A percentile compares a stretch with the other conserved stretches of the same genome.
These are phyloP conservation scores for Aspergillus asperescens DNA, from an alignment of 495 filamentous ascomycete species.

Conservation along the genomic window DNA sequence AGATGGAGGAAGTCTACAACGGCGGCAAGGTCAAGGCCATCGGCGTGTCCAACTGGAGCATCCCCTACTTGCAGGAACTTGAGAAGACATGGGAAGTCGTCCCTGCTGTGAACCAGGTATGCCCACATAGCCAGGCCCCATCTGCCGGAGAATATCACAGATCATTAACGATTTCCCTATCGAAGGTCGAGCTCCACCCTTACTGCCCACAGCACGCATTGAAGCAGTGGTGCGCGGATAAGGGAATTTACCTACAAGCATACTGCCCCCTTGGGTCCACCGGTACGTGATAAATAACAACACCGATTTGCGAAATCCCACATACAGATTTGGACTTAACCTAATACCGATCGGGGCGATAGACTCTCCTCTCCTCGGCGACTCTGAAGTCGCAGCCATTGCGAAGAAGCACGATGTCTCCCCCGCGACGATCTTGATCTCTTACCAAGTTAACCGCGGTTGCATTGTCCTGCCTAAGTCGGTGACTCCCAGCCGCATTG, in stretches of 20 bases:
- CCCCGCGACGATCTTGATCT: too few species aligned
- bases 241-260: constrained; percentile 53
- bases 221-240: constrained; percentile 39
- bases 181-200: constrained; percentile 60
- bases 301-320: constrained; percentile 29
- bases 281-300: too few species aligned
- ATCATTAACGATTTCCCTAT: too few species aligned
- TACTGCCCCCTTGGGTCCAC: constrained; percentile 57
- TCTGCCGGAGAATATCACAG: too few species aligned
- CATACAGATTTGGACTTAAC: too few species aligned
- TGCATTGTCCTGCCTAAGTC: constrained; percentile 48
- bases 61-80: constrained; percentile 4
- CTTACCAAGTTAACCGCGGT: too few species aligned
- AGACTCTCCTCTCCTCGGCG: too few species aligned
- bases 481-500: constrained; percentile 42
- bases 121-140: too few species aligned
- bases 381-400: constrained; percentile 34
- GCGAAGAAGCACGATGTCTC: too few species aligned
- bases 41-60: constrained; percentile 4
- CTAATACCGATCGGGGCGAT: too few species aligned
- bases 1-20: constrained; percentile 6
- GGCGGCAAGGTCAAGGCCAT: constrained; percentile 3
- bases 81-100: constrained; percentile 20
- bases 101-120: constrained; percentile 54
- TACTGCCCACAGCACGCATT: constrained; percentile 53